Evolutionary conservation across 176 grass and related monocot species (phyloP), one percentile per base, ranked within the genome.

Genomic region (Pontederia paniculata): DNA sequence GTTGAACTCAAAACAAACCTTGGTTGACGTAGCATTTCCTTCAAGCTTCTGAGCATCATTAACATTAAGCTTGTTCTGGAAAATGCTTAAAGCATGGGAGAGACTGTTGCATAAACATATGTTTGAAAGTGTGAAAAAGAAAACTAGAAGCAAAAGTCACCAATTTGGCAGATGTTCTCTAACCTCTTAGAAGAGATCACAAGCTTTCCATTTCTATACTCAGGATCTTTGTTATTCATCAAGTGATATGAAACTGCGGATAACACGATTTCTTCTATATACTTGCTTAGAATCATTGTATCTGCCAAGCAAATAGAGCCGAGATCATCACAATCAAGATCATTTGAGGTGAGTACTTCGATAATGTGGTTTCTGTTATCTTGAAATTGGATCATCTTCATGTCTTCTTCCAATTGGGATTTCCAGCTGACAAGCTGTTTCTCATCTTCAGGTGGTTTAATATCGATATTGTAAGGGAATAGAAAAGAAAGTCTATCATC

Each of bases 331-430:
- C 88, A 94, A 66, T 94, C 88, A 6, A 94, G 73, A 65, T 94
- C 83, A 68, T 94, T 94, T 72, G 73, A 65, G 48, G 78, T 59
- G 46, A 94, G 80, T 44, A 94, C 83, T 67, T 94, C 88, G 3
- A 58, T 83, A 60, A 83, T 88, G 73, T 88, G 79, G 62, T 94
- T 94, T 57, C 69, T 59, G 49, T 94, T 94, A 62, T 94, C 88
- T 71, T 94, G 82, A 67, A 77, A 86, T 17, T 80, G 83, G 48
- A 94, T 80, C 66, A 86, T 83, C 72, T 74, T 94, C 82, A 88
- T 94, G 74, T 94, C 88, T 80, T 94, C 88, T 83, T 94, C 88
- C 58, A 94, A 49, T 50, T 88, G 82, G 43, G 88, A 83, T 58
- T 94, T 87, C 88, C 88, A 94, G 66, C 72, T 91, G 45, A 86